Conservation (phyloP, 1,284 basidiomycete genomes). For the Irpex rosettiformis region DNA sequence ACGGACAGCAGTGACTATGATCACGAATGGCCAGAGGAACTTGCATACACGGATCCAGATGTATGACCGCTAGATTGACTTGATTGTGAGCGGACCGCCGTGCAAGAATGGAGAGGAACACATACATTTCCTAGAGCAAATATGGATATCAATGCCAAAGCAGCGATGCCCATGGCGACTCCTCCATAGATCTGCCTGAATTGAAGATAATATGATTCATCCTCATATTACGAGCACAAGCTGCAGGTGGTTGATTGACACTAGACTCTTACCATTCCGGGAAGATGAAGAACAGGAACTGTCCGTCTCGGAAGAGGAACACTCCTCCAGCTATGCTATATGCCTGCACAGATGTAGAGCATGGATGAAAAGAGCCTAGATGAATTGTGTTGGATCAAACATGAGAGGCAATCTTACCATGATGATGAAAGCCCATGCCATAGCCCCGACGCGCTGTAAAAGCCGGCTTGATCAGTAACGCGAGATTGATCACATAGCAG, state of each 20-base stretch:
- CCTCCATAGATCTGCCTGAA: constrained; percentile 74
- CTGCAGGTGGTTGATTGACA: constrained; percentile 4
- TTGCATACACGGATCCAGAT: constrained; percentile 67
- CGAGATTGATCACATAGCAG: constrained; percentile 1
- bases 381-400: not conserved
- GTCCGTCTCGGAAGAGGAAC: constrained; percentile 62
- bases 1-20: constrained; percentile 63
- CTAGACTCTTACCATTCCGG: constrained; percentile 56
- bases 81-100: not conserved
- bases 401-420: constrained; percentile 36
- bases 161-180: constrained; percentile 58
- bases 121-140: constrained; percentile 67
- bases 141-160: constrained; percentile 53
- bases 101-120: constrained; percentile 4
- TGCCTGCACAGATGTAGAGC: constrained; percentile 34
- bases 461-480: constrained; percentile 14
- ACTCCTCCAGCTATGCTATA: constrained; percentile 71
- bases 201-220: not conserved
- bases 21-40: constrained; percentile 72
- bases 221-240: constrained; percentile 4
- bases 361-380: no score
- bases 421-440: constrained; percentile 68
- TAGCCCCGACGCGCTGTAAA: constrained; percentile 63
- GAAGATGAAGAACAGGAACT: constrained; percentile 66
- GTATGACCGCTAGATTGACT: constrained; percentile 55